Conservation (phyloP, 176 grass and related monocot species). For the Carex cristatella region DNA sequence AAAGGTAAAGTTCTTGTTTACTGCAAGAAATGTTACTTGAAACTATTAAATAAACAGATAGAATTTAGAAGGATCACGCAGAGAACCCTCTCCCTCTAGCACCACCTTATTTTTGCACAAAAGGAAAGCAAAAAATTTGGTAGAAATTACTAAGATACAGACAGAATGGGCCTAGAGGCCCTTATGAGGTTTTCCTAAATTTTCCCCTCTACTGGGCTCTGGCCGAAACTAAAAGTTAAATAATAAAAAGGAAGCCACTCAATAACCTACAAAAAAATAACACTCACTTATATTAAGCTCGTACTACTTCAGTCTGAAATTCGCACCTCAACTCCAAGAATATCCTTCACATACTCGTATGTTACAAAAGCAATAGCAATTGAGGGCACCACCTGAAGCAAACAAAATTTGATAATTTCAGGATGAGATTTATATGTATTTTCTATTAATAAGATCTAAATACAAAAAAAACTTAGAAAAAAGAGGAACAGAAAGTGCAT, state of each 20-base stretch:
- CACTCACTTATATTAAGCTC: slow-evolving; percentile 26
- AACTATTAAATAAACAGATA: slow-evolving; percentile 30
- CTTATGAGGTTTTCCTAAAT: slow-evolving; percentile 40
- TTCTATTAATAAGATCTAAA: neutral
- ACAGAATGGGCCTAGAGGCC: slow-evolving; percentile 50
- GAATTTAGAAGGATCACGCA: slow-evolving; percentile 42
- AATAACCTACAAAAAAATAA: slow-evolving; percentile 29
- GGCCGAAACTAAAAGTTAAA: slow-evolving; percentile 47
- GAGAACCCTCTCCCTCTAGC: slow-evolving; percentile 43
- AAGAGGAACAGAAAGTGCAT: neutral
- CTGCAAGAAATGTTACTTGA: slow-evolving; percentile 48
- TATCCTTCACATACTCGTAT: slow-evolving; percentile 88
- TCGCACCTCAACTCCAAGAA: slow-evolving; percentile 98
- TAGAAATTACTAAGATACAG: slow-evolving; percentile 50
- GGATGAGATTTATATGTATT: neutral
- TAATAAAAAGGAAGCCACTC: slow-evolving; percentile 43
- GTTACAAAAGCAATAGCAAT: slow-evolving; percentile 98
- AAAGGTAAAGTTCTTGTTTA: slow-evolving; percentile 25
- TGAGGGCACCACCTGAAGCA: slow-evolving; percentile 75
- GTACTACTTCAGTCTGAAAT: slow-evolving; percentile 66
- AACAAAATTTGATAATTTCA: neutral
- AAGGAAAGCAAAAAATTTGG: slow-evolving; percentile 44
- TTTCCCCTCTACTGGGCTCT: slow-evolving; percentile 41
- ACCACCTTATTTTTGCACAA: slow-evolving; percentile 51
- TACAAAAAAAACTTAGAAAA: neutral